These are phyloP conservation scores for Talaromyces albobiverticillius DNA, from an alignment of 2,329 filamentous ascomycete genomes.

Conservation along the genomic window DNA sequence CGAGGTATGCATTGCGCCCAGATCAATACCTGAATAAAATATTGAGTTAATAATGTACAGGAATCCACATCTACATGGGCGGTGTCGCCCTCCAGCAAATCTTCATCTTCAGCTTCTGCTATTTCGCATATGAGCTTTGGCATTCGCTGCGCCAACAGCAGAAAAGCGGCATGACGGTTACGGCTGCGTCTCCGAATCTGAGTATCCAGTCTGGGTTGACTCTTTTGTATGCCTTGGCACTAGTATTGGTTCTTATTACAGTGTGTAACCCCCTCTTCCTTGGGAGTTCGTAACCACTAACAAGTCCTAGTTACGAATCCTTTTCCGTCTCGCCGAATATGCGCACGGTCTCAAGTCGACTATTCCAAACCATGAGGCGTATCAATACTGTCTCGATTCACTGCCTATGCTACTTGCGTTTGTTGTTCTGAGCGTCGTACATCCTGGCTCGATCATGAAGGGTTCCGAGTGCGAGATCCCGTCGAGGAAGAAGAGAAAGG, in stretches of 20 bases:
- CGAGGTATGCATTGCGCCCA: not conserved
- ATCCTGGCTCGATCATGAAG: constrained; percentile 49
- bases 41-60: constrained; percentile 12
- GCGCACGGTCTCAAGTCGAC: constrained; percentile 53
- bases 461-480: constrained; percentile 49
- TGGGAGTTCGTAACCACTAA: not conserved
- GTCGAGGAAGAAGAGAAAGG: not conserved
- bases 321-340: constrained; percentile 60
- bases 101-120: constrained; percentile 50
- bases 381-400: constrained; percentile 53
- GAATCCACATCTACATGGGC: constrained; percentile 53
- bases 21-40: not conserved
- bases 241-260: not conserved
- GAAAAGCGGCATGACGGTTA: not conserved
- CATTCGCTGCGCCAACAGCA: not conserved
- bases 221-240: constrained; percentile 5
- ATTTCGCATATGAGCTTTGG: constrained; percentile 29
- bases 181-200: not conserved
- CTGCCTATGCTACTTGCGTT: constrained; percentile 54
- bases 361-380: constrained; percentile 57
- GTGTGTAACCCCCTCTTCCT: not conserved
- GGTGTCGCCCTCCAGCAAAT: constrained; percentile 53
- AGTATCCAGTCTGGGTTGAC: constrained; percentile 5
- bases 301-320: constrained; percentile 50
- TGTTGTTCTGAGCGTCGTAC: constrained; percentile 42